phyloP scores from a whole-genome alignment of 352 stramenopile species.

The Globisporangium takayamanum region DNA sequence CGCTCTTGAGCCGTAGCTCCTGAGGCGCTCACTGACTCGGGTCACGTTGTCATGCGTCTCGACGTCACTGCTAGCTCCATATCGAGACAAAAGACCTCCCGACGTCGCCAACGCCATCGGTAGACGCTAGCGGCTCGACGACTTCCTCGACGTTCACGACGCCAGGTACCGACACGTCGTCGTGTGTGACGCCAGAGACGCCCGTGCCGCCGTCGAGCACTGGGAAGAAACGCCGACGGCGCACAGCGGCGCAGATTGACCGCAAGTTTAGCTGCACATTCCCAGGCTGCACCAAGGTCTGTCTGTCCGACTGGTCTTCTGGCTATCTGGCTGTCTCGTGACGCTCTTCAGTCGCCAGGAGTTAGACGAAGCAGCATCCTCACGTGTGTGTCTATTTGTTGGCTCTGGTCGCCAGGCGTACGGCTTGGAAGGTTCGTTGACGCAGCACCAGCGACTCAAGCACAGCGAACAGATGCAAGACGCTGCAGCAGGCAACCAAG shows the following conservation, averaged over 20 bases:
- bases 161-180: slow-evolving; percentile 12
- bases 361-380: too few species aligned
- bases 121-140: slow-evolving; percentile 14
- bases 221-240: slow-evolving; percentile 67
- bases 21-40: neutral
- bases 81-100: slow-evolving; percentile 48
- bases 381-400: neutral
- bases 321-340: too few species aligned
- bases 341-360: too few species aligned
- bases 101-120: slow-evolving; percentile 3
- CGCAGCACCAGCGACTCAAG: slow-evolving; percentile 77
- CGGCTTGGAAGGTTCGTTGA: slow-evolving; percentile 71
- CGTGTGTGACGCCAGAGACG: slow-evolving; percentile 20
- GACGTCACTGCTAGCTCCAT: slow-evolving; percentile 26
- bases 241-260: slow-evolving; percentile 74
- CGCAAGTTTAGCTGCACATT: slow-evolving; percentile 69
- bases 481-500: too few species aligned
- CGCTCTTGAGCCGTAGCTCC: neutral
- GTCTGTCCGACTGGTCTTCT: neutral
- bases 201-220: slow-evolving; percentile 30
- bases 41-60: neutral
- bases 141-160: slow-evolving; percentile 15
- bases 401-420: slow-evolving; percentile 42
- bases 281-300: slow-evolving; percentile 54
- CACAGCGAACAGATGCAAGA: slow-evolving; percentile 18